A percentile compares a stretch with the other conserved stretches of the same genome.
Evolutionary conservation across 1,139 yeast genomes (phyloP).

Genomic region (Blastobotrys illinoisensis): DNA sequence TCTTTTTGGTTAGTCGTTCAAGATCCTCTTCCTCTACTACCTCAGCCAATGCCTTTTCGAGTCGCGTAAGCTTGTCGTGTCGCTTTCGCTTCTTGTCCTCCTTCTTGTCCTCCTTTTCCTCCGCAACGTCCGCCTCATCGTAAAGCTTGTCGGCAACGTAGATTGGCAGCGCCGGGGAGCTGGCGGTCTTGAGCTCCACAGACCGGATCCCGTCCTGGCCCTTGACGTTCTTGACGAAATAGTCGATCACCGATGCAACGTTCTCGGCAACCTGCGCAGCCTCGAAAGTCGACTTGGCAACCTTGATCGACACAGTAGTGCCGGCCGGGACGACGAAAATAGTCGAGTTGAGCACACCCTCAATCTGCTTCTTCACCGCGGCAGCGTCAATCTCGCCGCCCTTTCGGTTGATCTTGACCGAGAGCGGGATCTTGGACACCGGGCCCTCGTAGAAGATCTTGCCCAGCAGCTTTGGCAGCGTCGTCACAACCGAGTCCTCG

Average conservation of each 20-base stretch:
- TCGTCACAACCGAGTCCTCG: constrained; percentile 74
- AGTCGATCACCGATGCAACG: constrained; percentile 49
- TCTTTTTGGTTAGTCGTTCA: constrained; percentile 36
- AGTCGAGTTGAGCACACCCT: constrained; percentile 54
- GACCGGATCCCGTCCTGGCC: constrained; percentile 48
- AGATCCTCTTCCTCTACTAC: constrained; percentile 64
- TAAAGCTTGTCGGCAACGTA: constrained; percentile 61
- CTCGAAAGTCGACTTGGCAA: constrained; percentile 50
- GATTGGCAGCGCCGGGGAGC: constrained; percentile 81
- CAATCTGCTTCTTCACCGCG: constrained; percentile 54
- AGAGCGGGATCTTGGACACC: constrained; percentile 59
- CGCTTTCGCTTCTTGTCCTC: constrained; percentile 29
- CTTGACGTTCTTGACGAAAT: constrained; percentile 39
- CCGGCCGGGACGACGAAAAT: constrained; percentile 71
- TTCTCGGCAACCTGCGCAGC: constrained; percentile 45
- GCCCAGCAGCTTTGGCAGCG: constrained; percentile 79
- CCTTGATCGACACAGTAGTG: constrained; percentile 55
- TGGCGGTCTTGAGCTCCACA: constrained; percentile 58
- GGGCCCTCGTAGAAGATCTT: constrained; percentile 61
- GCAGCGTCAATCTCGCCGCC: constrained; percentile 28
- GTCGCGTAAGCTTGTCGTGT: constrained; percentile 46
- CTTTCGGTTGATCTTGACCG: constrained; percentile 44
- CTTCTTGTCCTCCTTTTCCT: constrained; percentile 30
- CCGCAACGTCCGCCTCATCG: constrained; percentile 38
- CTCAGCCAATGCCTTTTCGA: constrained; percentile 75